These are phyloP conservation scores for Chloris gayana DNA, from an alignment of 176 grass and related monocot species.

Conservation along the genomic window DNA sequence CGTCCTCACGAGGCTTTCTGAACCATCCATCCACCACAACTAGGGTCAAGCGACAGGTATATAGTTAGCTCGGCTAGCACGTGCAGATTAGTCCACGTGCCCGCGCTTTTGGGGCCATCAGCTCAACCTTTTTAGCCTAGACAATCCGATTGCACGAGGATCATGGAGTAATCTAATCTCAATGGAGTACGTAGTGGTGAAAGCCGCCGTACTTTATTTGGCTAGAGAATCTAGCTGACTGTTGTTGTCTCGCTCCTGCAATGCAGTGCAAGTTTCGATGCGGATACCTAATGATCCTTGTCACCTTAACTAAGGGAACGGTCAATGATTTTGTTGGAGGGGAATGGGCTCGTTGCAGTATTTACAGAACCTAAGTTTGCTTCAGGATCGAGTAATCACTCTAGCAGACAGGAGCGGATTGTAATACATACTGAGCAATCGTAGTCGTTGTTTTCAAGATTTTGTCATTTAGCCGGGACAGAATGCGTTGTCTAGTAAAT, in stretches of 20 bases:
- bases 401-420: neutral
- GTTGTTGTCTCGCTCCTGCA: conserved; percentile 41
- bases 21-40: conserved; percentile 6
- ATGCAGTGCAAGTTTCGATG: conserved; percentile 55
- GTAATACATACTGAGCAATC: neutral
- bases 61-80: conserved; percentile 26
- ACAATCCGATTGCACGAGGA: conserved; percentile 24
- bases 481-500: neutral
- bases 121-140: neutral
- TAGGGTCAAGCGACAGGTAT: conserved; percentile 33
- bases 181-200: neutral
- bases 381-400: neutral
- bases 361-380: neutral
- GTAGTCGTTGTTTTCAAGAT: neutral
- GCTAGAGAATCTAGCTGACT: conserved; percentile 53
- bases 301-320: conserved; percentile 43
- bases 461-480: neutral
- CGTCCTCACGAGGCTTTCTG: conserved; percentile 16
- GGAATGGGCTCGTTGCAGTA: neutral
- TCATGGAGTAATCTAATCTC: conserved; percentile 36
- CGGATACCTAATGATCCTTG: conserved; percentile 47
- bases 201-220: conserved; percentile 42
- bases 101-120: conserved; percentile 20
- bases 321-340: conserved; percentile 41
- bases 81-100: conserved; percentile 59